These are phyloP conservation scores for Tricholoma matsutake DNA, from an alignment of 768 basidiomycete species.

Conservation along the genomic window DNA sequence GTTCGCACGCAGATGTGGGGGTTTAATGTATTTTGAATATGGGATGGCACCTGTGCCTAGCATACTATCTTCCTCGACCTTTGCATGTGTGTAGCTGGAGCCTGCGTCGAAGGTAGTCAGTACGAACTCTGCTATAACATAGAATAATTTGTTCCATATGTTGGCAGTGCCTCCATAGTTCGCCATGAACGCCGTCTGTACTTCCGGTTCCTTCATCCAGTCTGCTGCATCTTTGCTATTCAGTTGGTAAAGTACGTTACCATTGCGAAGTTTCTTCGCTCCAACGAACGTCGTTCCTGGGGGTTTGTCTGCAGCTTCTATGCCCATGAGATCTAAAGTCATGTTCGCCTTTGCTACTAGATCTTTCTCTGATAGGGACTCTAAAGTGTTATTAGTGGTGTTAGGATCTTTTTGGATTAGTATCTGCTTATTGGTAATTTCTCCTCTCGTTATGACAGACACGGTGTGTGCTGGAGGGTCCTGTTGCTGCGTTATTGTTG, in stretches of 20 bases:
- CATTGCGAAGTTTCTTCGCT: background rate
- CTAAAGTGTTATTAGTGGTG: background rate
- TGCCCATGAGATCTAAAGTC: background rate
- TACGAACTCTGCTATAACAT: conserved; percentile 2
- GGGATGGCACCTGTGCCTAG: conserved; percentile 5
- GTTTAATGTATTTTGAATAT: conserved; percentile 25
- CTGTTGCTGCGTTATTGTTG: background rate
- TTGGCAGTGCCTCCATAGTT: background rate
- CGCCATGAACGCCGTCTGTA: background rate
- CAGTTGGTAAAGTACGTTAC: background rate
- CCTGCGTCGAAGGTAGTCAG: conserved; percentile 15
- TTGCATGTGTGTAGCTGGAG: conserved; percentile 4
- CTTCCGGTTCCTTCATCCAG: no score
- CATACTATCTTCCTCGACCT: conserved; percentile 15
- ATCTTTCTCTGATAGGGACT: background rate
- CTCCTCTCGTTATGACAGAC: background rate
- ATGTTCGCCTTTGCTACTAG: background rate
- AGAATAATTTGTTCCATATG: no score
- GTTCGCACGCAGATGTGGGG: conserved; percentile 2
- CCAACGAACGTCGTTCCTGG: background rate
- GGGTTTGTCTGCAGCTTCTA: background rate
- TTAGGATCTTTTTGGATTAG: background rate
- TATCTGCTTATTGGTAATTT: background rate
- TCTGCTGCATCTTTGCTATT: background rate
- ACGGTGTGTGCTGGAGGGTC: background rate